Percentiles rank a stretch among this genome's conserved stretches.
Evolutionary conservation across 2,329 filamentous ascomycete genomes (phyloP).

Genomic region (Ilyonectria destructans): DNA sequence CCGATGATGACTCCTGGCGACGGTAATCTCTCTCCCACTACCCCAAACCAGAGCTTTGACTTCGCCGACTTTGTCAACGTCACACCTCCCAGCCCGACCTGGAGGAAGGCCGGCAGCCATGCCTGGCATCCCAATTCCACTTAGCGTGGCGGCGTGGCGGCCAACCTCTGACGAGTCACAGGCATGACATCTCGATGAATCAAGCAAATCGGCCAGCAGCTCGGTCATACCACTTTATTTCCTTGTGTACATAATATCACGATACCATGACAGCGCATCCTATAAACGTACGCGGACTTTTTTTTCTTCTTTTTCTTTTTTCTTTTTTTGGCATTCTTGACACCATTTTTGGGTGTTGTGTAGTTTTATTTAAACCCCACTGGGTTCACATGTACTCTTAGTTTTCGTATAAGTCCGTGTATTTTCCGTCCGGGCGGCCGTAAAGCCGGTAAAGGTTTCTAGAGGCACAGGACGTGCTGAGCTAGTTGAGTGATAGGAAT

Average conservation of each 20-base stretch:
- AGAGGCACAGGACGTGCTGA: too few relatives aligned
- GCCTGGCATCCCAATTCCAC: slow-evolving; percentile 66
- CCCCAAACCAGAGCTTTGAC: slow-evolving; percentile 88
- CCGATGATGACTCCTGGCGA: slow-evolving; percentile 91
- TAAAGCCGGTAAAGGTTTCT: too few relatives aligned
- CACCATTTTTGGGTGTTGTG: too few relatives aligned
- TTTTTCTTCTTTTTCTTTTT: neutral
- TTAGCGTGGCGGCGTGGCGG: slow-evolving; percentile 72
- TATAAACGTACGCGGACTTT: slow-evolving; percentile 39
- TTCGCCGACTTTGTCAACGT: slow-evolving; percentile 98
- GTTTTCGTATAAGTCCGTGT: too few relatives aligned
- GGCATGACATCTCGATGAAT: slow-evolving; percentile 30
- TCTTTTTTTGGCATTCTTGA: neutral
- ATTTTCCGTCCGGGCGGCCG: too few relatives aligned
- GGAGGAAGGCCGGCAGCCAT: slow-evolving; percentile 83
- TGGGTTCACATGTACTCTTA: too few relatives aligned
- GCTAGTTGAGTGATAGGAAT: too few relatives aligned
- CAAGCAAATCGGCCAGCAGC: slow-evolving; percentile 13
- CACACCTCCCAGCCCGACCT: slow-evolving; percentile 89
- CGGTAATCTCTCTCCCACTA: slow-evolving; percentile 79
- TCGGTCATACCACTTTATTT: slow-evolving; percentile 37
- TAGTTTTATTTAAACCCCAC: too few relatives aligned
- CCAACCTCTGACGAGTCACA: slow-evolving; percentile 85
- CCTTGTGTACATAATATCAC: slow-evolving; percentile 48
- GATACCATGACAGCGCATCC: slow-evolving; percentile 56